Conservation (phyloP, 257 asterid genomes). For the Solanum bukasovii region DNA sequence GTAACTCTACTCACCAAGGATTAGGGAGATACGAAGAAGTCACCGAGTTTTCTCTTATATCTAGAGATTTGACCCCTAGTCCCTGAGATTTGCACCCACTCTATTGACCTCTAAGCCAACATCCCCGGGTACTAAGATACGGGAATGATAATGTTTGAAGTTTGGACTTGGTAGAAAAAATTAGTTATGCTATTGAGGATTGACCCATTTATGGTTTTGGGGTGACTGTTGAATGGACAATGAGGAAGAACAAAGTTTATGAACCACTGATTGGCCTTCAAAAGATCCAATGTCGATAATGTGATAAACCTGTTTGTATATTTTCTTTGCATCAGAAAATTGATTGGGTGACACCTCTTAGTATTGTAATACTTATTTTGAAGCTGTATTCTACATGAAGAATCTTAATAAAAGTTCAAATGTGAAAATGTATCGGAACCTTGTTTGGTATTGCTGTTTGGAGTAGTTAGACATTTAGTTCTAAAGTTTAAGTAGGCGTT, state of each 20-base stretch:
- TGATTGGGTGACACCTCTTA: neutral
- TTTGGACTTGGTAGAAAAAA: neutral
- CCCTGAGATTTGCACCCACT: neutral
- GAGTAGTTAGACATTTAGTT: neutral
- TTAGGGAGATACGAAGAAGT: neutral
- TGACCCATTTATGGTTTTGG: neutral
- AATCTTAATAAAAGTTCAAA: neutral
- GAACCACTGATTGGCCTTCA: neutral
- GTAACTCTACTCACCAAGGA: neutral
- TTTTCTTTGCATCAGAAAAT: neutral
- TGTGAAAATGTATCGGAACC: neutral
- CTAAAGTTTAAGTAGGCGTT: neutral
- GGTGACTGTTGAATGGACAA: neutral
- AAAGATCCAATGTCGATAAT: neutral
- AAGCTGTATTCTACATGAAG: neutral
- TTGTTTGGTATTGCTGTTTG: neutral
- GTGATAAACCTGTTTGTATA: neutral
- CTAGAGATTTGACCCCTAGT: neutral
- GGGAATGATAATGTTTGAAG: neutral
- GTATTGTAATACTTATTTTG: neutral
- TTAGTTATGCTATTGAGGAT: neutral
- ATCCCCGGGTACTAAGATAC: neutral
- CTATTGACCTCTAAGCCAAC: neutral
- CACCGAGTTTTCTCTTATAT: neutral
- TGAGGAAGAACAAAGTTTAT: neutral